phyloP scores from a whole-genome alignment of 352 stramenopile genomes.

The Phytophthora chlamydospora region DNA sequence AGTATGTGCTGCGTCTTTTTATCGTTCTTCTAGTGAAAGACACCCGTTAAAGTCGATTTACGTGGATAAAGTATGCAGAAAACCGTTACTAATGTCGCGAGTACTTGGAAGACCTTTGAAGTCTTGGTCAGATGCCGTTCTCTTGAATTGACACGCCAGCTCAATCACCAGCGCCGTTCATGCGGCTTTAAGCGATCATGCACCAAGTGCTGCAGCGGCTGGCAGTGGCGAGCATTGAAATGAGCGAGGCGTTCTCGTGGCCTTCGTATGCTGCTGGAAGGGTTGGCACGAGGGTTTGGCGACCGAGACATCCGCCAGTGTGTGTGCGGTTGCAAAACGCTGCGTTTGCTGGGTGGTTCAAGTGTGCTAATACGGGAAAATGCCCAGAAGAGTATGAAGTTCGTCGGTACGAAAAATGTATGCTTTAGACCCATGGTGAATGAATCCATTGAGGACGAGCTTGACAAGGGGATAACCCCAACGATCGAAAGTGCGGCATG shows the following conservation, averaged over 20 bases:
- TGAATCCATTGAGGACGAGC: no score
- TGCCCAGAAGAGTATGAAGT: no score
- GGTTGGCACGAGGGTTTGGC: background rate
- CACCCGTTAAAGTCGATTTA: background rate
- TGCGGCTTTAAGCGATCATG: slow-evolving; percentile 1
- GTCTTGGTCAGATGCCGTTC: no score
- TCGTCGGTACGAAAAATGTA: no score
- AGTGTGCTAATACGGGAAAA: background rate
- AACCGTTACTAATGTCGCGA: background rate
- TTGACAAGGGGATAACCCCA: no score
- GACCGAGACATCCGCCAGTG: slow-evolving; percentile 13
- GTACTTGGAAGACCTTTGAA: background rate
- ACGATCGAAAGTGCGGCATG: no score
- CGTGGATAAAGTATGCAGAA: no score
- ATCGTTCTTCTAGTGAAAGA: background rate
- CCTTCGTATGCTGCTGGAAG: slow-evolving; percentile 1
- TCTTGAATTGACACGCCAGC: background rate
- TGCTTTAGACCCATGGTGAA: no score
- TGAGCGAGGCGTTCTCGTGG: background rate
- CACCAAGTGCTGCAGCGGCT: slow-evolving; percentile 6
- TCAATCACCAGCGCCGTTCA: background rate
- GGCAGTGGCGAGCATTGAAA: background rate
- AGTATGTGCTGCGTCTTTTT: no score
- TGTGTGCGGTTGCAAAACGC: slow-evolving; percentile 13
- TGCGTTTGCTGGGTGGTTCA: background rate